Evolutionary conservation across 495 filamentous ascomycete species (phyloP).

Genomic region (Staphylotrichum longicolle): DNA sequence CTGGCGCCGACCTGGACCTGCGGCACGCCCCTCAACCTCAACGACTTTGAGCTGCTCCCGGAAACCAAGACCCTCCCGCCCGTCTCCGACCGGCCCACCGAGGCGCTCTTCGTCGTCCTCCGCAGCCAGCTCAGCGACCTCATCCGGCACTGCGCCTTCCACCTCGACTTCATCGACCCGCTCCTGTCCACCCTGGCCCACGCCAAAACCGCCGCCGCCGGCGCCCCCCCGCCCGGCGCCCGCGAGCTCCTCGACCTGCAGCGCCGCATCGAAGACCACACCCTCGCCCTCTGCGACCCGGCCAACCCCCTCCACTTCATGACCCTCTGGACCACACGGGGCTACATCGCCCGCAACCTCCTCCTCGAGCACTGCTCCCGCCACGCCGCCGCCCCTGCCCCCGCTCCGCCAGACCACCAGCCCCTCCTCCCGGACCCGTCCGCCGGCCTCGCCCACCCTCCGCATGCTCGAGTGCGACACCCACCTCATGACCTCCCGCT

Average conservation of each 20-base stretch:
- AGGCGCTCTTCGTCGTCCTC: slow-evolving; percentile 52
- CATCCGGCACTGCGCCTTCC: slow-evolving; percentile 44
- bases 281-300: slow-evolving; percentile 47
- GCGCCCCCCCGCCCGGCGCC: neutral
- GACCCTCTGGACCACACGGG: slow-evolving; percentile 52
- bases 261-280: slow-evolving; percentile 46
- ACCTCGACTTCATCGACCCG: slow-evolving; percentile 54
- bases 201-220: neutral
- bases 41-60: slow-evolving; percentile 53
- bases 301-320: slow-evolving; percentile 54
- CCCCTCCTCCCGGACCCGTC: neutral
- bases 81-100: slow-evolving; percentile 49
- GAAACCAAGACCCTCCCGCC: slow-evolving; percentile 25
- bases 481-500: slow-evolving; percentile 48
- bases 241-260: slow-evolving; percentile 38
- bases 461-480: slow-evolving; percentile 7
- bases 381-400: neutral
- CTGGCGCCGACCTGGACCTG: slow-evolving; percentile 58
- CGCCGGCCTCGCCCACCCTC: slow-evolving; percentile 33
- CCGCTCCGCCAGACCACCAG: slow-evolving; percentile 19
- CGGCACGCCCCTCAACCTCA: slow-evolving; percentile 52
- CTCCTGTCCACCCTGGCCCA: slow-evolving; percentile 43
- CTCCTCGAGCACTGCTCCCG: slow-evolving; percentile 48
- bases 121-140: slow-evolving; percentile 51
- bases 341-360: slow-evolving; percentile 43